Evolutionary conservation across 1,284 basidiomycete species (phyloP).

Genomic region (Malassezia sp.): DNA sequence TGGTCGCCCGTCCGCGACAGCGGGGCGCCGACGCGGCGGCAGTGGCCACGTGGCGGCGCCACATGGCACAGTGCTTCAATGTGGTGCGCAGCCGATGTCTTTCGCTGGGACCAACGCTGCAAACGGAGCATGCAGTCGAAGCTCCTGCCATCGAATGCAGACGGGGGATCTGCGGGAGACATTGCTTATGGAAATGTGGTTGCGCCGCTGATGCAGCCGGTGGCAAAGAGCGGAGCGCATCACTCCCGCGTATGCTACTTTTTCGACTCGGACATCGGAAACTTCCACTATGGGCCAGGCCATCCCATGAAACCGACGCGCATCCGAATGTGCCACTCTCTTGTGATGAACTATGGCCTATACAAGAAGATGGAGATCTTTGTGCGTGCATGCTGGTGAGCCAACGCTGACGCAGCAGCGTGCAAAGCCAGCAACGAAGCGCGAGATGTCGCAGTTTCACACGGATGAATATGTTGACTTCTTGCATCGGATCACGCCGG

Average conservation of each 20-base stretch:
- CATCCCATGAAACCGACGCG: conserved; percentile 54
- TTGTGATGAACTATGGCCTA: conserved; percentile 97
- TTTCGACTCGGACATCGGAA: conserved; percentile 87
- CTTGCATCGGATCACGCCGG: conserved; percentile 67
- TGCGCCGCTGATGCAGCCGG: conserved; percentile 24
- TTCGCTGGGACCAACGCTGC: background rate
- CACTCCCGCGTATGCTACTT: conserved; percentile 47
- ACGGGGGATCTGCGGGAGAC: conserved; percentile 7
- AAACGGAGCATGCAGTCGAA: conserved; percentile 5
- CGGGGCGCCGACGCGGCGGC: conserved; percentile 1
- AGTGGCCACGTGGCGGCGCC: conserved; percentile 13
- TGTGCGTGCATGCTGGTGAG: conserved; percentile 28
- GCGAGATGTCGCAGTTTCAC: conserved; percentile 92
- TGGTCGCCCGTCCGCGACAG: background rate
- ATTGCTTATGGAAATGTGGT: background rate
- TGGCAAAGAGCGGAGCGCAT: conserved; percentile 22
- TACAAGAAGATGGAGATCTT: conserved; percentile 50
- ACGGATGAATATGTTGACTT: conserved; percentile 90
- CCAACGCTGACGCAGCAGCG: conserved; percentile 47
- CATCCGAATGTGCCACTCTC: conserved; percentile 97
- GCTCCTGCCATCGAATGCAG: conserved; percentile 13
- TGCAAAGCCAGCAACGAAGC: conserved; percentile 95
- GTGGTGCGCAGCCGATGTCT: too few relatives aligned
- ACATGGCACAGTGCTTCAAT: too few relatives aligned
- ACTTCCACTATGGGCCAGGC: conserved; percentile 95